Base-by-base conservation (phyloP, 768 basidiomycete species). In the Mycena venus region DNA sequence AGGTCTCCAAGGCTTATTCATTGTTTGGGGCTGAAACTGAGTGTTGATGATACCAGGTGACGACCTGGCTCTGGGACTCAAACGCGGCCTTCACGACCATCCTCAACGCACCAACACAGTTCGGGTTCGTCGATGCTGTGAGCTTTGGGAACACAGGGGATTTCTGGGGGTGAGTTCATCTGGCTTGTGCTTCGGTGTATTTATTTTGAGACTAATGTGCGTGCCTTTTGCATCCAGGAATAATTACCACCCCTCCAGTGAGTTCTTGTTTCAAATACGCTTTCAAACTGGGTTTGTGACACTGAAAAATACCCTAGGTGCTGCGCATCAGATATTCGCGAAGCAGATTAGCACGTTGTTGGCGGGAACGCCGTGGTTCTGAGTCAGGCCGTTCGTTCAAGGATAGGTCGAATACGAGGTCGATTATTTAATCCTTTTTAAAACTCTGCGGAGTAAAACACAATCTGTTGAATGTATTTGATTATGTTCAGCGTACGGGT, bases 61-160 rank as follows among this genome's bases (percentile, higher is more conserved):
- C 79, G 32, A 89, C 88, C 0, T 90, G 83, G 80, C 40, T 87
- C 12, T 92, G 86, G 84, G 90, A 92, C 73, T 84, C 90, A 1
- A 83, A 87, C 75, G 70, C 88, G 0, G 84, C 83, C 32, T 91
- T 91, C 82, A 86, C 83, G 21, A 85, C 83, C 1, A 87, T 91
- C 23, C 81, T 92, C 19, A 83, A 90, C 81, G 65, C 80, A 40
- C 89, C 91, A 1, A 84, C 82, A 1, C 77, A 83, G n/a, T 91
- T 86, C 67, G 91, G 91, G 0, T 91, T 91, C 79, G 82, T 84
- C n/a, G 90, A 92, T 75, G 86, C 85, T 3, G 87, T 86, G 3
- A 90, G 90, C 12, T 80, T 78, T 25, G 83, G 80, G 34, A 44
- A 64, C 21, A 68, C 85, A 17, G 85, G 85, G 17, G 82, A 86